Conservation (phyloP, 2,329 filamentous ascomycete genomes). For the Trichoderma asperellum region DNA sequence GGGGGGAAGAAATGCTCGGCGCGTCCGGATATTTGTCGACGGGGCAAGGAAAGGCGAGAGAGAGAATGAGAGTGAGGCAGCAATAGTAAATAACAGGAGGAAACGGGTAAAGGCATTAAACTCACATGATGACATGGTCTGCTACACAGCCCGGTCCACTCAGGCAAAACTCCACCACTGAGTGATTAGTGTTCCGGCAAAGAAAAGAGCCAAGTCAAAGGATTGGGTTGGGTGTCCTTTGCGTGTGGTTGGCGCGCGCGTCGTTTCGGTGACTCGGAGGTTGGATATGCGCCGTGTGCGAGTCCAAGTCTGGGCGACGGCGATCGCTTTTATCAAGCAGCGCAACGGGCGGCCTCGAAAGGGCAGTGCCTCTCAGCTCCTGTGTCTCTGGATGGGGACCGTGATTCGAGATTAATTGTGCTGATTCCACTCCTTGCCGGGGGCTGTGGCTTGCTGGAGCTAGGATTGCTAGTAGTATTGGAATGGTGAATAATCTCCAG, state of each 20-base stretch:
- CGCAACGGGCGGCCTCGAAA: conserved; percentile 15
- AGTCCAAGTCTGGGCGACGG: not conserved
- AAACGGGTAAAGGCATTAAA: conserved; percentile 12
- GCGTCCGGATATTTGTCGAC: conserved; percentile 7
- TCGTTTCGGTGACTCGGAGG: conserved; percentile 20
- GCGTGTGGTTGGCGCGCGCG: conserved; percentile 8
- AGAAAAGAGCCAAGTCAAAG: not conserved
- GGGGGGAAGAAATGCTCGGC: conserved; percentile 4
- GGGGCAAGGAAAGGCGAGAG: not conserved
- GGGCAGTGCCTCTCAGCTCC: not conserved
- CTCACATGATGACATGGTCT: conserved; percentile 23
- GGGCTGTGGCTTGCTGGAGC: conserved; percentile 16
- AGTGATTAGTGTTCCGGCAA: conserved; percentile 19
- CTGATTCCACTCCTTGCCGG: conserved; percentile 14
- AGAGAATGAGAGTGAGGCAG: not conserved
- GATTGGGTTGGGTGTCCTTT: not conserved
- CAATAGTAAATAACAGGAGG: conserved; percentile 18
- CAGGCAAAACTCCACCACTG: conserved; percentile 12
- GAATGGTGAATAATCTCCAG: conserved; percentile 7
- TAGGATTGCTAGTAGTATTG: not conserved
- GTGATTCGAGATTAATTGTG: not conserved
- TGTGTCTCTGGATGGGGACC: not conserved
- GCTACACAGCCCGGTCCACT: conserved; percentile 21
- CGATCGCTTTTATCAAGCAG: not conserved
- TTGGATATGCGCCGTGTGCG: not conserved